Conservation (phyloP, 148 eudicot genomes). For the Chenopodium album region DNA sequence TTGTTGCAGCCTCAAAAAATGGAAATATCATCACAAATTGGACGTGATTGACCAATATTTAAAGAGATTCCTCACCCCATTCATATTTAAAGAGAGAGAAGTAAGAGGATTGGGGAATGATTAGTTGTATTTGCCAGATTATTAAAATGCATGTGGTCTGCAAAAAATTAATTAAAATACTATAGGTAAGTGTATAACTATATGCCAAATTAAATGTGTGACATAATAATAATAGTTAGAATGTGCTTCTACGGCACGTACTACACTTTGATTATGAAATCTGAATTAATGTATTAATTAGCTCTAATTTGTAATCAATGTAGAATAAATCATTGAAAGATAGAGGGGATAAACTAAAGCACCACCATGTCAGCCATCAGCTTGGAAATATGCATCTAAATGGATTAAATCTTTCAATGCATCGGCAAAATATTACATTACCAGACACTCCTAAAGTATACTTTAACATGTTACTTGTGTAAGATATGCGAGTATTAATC, state of each 20-base stretch:
- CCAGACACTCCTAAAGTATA: no score
- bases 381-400: no score
- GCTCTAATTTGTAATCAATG: background rate
- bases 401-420: no score
- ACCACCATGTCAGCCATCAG: no score
- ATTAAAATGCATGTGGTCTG: background rate
- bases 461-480: no score
- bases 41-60: constrained; percentile 3
- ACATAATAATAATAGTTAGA: background rate
- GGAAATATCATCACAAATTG: constrained; percentile 17
- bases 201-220: background rate
- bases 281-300: background rate
- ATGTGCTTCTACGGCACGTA: constrained; percentile 27
- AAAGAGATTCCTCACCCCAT: background rate
- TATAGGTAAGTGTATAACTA: background rate
- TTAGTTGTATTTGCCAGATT: constrained; percentile 13
- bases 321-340: background rate
- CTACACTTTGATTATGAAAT: constrained; percentile 8
- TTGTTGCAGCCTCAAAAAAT: constrained; percentile 16
- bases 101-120: constrained; percentile 3
- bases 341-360: background rate
- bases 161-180: background rate
- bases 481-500: no score
- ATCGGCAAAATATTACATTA: no score
- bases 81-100: background rate